A percentile compares a stretch with the other conserved stretches of the same genome.
Conservation (phyloP, 1,284 basidiomycete genomes). For the Pholiota adiposa region DNA sequence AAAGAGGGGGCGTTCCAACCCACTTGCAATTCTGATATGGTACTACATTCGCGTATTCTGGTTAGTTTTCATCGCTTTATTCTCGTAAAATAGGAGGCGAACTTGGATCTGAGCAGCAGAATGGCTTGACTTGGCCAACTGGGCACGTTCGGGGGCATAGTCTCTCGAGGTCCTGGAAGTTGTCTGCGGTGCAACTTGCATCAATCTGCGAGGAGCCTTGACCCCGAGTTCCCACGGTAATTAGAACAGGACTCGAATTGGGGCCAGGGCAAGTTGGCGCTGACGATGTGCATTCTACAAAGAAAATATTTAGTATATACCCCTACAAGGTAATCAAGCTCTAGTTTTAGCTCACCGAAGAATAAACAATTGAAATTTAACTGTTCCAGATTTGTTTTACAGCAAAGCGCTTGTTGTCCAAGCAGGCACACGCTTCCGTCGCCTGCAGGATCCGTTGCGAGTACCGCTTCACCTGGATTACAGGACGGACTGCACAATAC, state of each 20-base stretch:
- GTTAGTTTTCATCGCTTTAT: constrained; percentile 3
- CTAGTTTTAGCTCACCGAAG: background rate
- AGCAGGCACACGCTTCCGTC: background rate
- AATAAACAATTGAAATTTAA: constrained; percentile 2
- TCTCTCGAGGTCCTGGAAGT: background rate
- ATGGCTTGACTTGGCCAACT: constrained; percentile 3
- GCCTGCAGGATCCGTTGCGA: constrained; percentile 8
- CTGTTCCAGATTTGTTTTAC: constrained; percentile 1
- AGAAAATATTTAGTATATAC: background rate
- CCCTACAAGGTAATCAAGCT: background rate
- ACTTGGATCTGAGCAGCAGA: constrained; percentile 11
- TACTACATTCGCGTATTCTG: background rate
- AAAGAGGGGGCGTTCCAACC: constrained; percentile 25
- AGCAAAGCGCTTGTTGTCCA: constrained; percentile 6
- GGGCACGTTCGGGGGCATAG: constrained; percentile 1
- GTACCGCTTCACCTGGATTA: constrained; percentile 7
- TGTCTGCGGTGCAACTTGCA: constrained; percentile 3
- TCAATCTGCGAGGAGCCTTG: constrained; percentile 1
- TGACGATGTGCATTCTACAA: constrained; percentile 1
- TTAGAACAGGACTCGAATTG: background rate
- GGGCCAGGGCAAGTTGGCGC: constrained; percentile 6
- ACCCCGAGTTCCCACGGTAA: constrained; percentile 6
- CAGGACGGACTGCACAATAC: constrained; percentile 10
- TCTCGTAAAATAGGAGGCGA: background rate
- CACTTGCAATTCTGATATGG: constrained; percentile 19